Conservation (phyloP, 129 eudicot species). For the Flaveria bidentis region DNA sequence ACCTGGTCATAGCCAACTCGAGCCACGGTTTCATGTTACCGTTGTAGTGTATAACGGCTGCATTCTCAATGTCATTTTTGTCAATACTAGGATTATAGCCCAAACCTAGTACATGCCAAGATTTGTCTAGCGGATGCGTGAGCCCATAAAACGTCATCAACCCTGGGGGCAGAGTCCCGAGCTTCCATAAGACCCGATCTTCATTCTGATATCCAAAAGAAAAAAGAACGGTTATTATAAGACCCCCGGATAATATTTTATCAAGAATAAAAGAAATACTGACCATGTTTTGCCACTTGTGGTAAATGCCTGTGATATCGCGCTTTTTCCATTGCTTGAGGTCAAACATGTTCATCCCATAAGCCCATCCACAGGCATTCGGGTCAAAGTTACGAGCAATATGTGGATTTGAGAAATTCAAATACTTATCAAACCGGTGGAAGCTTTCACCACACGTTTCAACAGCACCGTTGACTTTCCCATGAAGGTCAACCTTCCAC, state of each 20-base stretch:
- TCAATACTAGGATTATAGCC: conserved; percentile 87
- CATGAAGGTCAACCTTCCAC: conserved; percentile 87
- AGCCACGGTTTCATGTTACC: conserved; percentile 99
- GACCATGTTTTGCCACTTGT: conserved; percentile 97
- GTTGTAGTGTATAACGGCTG: conserved; percentile 91
- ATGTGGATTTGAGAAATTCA: conserved; percentile 93
- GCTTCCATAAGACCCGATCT: conserved; percentile 90
- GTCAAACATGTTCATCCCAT: conserved; percentile 98
- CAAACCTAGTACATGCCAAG: conserved; percentile 97
- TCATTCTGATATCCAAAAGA: conserved; percentile 54
- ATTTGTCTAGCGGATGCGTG: conserved; percentile 85
- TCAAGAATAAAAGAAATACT: background rate
- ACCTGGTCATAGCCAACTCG: conserved; percentile 90
- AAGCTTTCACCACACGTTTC: conserved; percentile 98
- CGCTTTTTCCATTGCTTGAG: conserved; percentile 93
- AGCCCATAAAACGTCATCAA: conserved; percentile 88
- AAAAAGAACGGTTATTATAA: background rate
- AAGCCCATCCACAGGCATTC: conserved; percentile 99
- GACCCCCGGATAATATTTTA: background rate
- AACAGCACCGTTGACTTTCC: conserved; percentile 96
- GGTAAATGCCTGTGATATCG: conserved; percentile 98
- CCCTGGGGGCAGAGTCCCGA: conserved; percentile 95
- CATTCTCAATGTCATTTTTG: conserved; percentile 72
- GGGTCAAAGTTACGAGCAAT: conserved; percentile 94
- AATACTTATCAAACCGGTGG: conserved; percentile 95